These are phyloP conservation scores for Pseudogymnoascus sp. DNA, from an alignment of 2,329 filamentous ascomycete genomes.

Conservation along the genomic window DNA sequence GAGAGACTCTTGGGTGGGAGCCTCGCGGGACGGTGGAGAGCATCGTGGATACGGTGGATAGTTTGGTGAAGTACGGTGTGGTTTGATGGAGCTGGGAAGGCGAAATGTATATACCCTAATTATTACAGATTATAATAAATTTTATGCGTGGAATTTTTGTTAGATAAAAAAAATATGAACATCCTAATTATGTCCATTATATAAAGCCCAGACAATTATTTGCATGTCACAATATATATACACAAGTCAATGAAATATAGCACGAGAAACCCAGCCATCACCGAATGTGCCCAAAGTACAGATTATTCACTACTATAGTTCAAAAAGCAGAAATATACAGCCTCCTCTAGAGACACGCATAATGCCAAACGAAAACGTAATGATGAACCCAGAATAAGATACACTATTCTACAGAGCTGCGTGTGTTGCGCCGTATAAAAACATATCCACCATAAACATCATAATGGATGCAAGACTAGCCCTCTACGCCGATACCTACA, in stretches of 20 bases:
- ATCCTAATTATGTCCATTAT: background rate
- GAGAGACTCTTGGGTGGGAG: background rate
- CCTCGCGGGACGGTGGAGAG: constrained; percentile 9
- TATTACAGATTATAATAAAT: background rate
- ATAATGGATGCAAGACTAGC: background rate
- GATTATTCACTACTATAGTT: background rate
- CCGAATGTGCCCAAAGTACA: background rate
- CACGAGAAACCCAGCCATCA: background rate
- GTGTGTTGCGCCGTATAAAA: constrained; percentile 6
- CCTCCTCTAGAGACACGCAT: background rate
- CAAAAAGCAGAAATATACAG: background rate
- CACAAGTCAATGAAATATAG: background rate
- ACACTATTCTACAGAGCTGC: constrained; percentile 8
- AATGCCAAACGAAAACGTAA: background rate
- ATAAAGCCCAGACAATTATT: background rate
- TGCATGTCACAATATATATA: constrained; percentile 1
- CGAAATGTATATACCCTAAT: background rate
- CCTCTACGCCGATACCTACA: constrained; percentile 7
- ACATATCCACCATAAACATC: constrained; percentile 6
- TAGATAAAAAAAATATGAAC: background rate
- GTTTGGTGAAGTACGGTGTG: constrained; percentile 8
- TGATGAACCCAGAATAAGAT: constrained; percentile 2
- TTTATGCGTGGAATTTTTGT: background rate
- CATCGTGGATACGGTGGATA: constrained; percentile 11
- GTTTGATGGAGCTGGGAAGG: background rate